These are phyloP conservation scores for Fraxinus floribunda DNA, from an alignment of 305 asterid genomes.

Conservation along the genomic window DNA sequence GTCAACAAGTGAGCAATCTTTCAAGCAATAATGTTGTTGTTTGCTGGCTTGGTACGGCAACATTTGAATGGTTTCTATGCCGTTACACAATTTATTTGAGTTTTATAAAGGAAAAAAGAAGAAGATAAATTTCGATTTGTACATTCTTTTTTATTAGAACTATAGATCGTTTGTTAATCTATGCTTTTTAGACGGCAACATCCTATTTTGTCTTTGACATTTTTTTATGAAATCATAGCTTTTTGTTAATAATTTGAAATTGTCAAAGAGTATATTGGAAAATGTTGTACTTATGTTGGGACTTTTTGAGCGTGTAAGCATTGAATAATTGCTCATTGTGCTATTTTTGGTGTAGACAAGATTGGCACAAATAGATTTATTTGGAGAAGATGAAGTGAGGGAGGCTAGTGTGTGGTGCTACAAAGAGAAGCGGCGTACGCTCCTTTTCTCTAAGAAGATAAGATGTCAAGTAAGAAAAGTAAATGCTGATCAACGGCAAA, in stretches of 20 bases:
- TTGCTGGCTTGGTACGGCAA: not conserved
- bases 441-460: constrained; percentile 72
- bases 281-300: not conserved
- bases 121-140: not conserved
- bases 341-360: constrained; percentile 53
- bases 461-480: constrained; percentile 80
- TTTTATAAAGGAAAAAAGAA: not conserved
- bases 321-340: not conserved
- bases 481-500: constrained; percentile 81
- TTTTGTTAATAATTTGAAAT: not conserved
- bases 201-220: constrained; percentile 15
- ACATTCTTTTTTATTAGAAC: not conserved
- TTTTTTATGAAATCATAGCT: not conserved
- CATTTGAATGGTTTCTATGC: not conserved
- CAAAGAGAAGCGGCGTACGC: constrained; percentile 67
- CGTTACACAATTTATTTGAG: not conserved
- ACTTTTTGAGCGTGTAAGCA: not conserved
- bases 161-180: not conserved
- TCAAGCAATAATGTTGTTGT: not conserved
- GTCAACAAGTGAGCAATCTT: not conserved
- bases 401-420: constrained; percentile 79
- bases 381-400: constrained; percentile 59
- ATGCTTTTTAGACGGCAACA: not conserved
- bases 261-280: not conserved
- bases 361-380: constrained; percentile 72